Evolutionary conservation across 2,329 filamentous ascomycete species (phyloP).

Genomic region (Hirsutella thompsonii): DNA sequence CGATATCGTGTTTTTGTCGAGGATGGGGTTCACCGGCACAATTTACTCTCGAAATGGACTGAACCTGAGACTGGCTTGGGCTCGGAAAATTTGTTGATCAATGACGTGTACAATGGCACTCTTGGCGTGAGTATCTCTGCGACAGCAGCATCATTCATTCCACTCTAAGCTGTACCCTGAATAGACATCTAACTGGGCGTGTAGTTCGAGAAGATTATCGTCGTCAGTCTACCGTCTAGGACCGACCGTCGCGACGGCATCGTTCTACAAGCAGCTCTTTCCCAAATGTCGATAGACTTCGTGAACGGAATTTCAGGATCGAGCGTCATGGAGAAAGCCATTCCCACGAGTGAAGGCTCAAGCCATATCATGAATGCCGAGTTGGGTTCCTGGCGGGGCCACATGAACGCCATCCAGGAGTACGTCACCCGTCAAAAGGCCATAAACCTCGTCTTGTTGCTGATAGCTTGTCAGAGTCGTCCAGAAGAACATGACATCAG

Average conservation of each 20-base stretch:
- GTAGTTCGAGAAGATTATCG: slow-evolving; percentile 40
- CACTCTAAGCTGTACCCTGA: no score
- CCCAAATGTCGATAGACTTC: slow-evolving; percentile 29
- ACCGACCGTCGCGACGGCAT: slow-evolving; percentile 39
- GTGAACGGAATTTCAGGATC: slow-evolving; percentile 29
- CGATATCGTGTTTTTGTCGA: no score
- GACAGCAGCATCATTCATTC: no score
- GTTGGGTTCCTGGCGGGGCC: slow-evolving; percentile 24
- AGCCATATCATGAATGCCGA: slow-evolving; percentile 13
- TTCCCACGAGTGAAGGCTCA: slow-evolving; percentile 19
- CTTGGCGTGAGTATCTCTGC: slow-evolving; percentile 1
- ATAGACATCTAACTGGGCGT: no score
- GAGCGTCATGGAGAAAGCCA: slow-evolving; percentile 21
- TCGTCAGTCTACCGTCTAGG: slow-evolving; percentile 35
- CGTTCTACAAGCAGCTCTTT: slow-evolving; percentile 31
- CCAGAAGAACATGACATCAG: slow-evolving; percentile 29
- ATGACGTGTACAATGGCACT: slow-evolving; percentile 2
- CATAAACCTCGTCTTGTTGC: not conserved
- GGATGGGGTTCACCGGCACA: no score
- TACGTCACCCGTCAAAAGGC: slow-evolving; percentile 3
- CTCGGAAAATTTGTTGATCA: not conserved
- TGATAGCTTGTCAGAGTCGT: slow-evolving; percentile 23
- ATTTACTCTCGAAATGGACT: no score
- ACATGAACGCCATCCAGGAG: slow-evolving; percentile 24
- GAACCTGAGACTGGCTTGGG: no score